These are phyloP conservation scores for Mycena amicta DNA, from an alignment of 768 basidiomycete species.

Conservation along the genomic window DNA sequence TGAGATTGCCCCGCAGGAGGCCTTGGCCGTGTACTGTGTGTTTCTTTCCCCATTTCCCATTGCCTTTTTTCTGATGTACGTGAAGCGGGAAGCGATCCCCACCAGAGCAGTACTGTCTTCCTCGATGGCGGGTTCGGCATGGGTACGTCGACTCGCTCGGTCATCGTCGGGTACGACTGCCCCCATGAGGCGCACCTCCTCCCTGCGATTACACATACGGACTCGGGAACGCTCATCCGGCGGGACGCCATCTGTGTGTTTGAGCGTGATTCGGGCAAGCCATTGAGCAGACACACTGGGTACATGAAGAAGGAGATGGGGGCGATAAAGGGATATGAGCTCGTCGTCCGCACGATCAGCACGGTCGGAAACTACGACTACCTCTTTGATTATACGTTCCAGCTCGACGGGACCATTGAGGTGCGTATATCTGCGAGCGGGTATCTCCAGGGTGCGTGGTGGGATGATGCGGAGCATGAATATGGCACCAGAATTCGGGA, in stretches of 20 bases:
- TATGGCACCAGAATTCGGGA: conserved; percentile 62
- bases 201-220: conserved; percentile 57
- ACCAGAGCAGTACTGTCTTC: conserved; percentile 63
- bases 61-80: background rate
- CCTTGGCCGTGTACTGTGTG: conserved; percentile 59
- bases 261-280: conserved; percentile 60
- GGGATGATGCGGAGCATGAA: conserved; percentile 47
- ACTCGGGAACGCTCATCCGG: conserved; percentile 43
- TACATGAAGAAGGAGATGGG: conserved; percentile 58
- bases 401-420: conserved; percentile 68
- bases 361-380: conserved; percentile 62
- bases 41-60: background rate
- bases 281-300: conserved; percentile 60
- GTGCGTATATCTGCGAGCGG: conserved; percentile 70
- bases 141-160: conserved; percentile 56
- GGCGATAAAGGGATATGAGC: conserved; percentile 60
- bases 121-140: conserved; percentile 68
- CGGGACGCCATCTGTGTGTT: conserved; percentile 67
- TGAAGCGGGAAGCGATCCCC: conserved; percentile 61
- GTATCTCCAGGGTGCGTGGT: conserved; percentile 67
- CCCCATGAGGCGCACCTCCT: conserved; percentile 62
- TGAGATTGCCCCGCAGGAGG: conserved; percentile 64
- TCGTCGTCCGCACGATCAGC: conserved; percentile 58
- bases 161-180: conserved; percentile 71
- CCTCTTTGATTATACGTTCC: conserved; percentile 68